These are phyloP conservation scores for Pseudogymnoascus sp. DNA, from an alignment of 2,329 filamentous ascomycete genomes.

Conservation along the genomic window DNA sequence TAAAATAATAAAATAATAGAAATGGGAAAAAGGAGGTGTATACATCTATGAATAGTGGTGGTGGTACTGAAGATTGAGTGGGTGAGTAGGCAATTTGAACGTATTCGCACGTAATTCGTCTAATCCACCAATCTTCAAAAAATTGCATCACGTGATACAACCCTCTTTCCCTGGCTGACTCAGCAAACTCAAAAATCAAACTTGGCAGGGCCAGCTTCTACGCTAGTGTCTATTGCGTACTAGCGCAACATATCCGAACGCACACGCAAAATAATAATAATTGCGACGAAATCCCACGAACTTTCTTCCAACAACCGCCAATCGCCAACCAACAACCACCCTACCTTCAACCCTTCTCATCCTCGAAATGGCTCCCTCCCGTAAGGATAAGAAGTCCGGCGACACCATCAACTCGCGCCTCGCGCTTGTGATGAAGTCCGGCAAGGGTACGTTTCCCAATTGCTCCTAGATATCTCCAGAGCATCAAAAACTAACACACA, in stretches of 20 bases:
- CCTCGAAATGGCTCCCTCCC: slow-evolving; percentile 55
- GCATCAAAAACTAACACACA: slow-evolving; percentile 6
- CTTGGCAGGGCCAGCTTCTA: not conserved
- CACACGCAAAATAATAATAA: slow-evolving; percentile 9
- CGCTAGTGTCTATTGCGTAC: not conserved
- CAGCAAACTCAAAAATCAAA: not conserved
- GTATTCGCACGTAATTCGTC: not conserved
- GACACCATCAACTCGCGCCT: slow-evolving; percentile 64
- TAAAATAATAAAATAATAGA: not conserved
- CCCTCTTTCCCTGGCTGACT: not conserved
- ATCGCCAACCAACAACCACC: slow-evolving; percentile 32
- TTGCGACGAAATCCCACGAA: slow-evolving; percentile 41
- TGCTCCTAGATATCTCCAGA: not conserved
- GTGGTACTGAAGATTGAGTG: not conserved
- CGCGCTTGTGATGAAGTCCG: slow-evolving; percentile 58
- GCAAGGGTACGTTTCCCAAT: slow-evolving; percentile 43
- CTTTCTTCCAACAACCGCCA: slow-evolving; percentile 6
- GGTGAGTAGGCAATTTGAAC: not conserved
- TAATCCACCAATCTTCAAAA: not conserved
- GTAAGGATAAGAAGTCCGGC: slow-evolving; percentile 82
- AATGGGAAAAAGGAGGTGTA: not conserved
- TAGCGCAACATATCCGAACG: not conserved
- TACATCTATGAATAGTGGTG: no score
- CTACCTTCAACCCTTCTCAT: slow-evolving; percentile 19
- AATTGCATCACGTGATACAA: not conserved